Base-by-base conservation (phyloP, 768 basidiomycete genomes). In the Dacryopinax spathularia region DNA sequence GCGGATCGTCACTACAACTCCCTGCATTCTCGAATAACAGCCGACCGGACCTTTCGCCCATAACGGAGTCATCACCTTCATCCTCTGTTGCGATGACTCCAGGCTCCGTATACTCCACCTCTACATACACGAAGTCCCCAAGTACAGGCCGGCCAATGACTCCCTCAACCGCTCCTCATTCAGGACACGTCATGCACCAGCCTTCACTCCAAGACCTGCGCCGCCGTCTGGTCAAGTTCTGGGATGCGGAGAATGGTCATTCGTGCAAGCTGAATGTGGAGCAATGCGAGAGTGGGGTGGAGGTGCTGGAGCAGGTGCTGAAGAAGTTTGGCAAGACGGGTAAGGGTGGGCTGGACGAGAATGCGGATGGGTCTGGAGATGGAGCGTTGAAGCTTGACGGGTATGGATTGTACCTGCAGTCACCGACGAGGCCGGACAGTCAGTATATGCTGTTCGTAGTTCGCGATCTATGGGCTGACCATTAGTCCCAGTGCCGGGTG, bases 211-310 rank as follows among this genome's bases (percentile, higher is more conserved):
- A 92, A 59, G 90, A 94, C 66, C 77, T 94, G 62, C 80, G 88
- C 56, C 80, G 86, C 63, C 91, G 89, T 72, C 76, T 90, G 22
- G 86, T 99, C 70, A 97, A 93, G 72, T 96, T 99, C 71, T 78
- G 81, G 20, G 78, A 93, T 39, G 86, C 86, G 1, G 93, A 92
- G 12, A 91, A 91, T 69, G 85, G 87, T 1, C 81, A 85, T 43
- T 74, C 75, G 27, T 81, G 85, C 3, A 71, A 71, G 60, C 83
- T 98, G 65, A 86, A 94, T 70, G 85, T 92, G 15, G 82, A 84
- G 2, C 84, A 89, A 29, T 93, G 89, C 70, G 79, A 78, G 1
- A 86, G 85, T 29, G 93, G 92, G 9, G 79, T 88, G 1, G 92
- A 98, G 69, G 83, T 97, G 1, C 79, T 98, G 60, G 88, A 91